These are phyloP conservation scores for Colletotrichum neosansevieriae DNA, from an alignment of 2,329 filamentous ascomycete genomes.

Conservation along the genomic window DNA sequence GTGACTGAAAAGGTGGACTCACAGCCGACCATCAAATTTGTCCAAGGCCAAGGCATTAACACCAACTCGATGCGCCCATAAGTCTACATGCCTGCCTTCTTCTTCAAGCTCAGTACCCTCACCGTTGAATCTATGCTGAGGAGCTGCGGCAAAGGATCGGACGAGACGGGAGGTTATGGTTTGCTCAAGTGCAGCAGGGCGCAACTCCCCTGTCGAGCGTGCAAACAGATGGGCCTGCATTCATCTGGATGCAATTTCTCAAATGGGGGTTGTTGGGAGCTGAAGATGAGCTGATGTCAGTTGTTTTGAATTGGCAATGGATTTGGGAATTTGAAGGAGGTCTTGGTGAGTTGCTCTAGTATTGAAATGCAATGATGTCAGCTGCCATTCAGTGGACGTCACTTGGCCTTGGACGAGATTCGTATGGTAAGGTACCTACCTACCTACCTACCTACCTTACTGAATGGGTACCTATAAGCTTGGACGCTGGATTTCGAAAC, in stretches of 20 bases:
- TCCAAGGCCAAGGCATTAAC: constrained; percentile 86
- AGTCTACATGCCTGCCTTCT: constrained; percentile 36
- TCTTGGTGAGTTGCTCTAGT: not conserved
- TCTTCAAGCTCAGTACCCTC: constrained; percentile 43
- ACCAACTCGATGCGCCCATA: constrained; percentile 80
- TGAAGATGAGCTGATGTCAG: not conserved
- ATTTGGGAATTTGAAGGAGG: not conserved
- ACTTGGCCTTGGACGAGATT: too few relatives aligned
- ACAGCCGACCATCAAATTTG: constrained; percentile 83
- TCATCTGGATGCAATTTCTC: constrained; percentile 47
- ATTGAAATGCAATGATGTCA: constrained; percentile 19
- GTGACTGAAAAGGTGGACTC: constrained; percentile 44
- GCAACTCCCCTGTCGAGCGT: constrained; percentile 77
- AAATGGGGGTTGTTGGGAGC: not conserved
- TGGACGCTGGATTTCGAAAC: not conserved
- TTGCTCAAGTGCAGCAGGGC: constrained; percentile 72
- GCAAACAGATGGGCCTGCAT: constrained; percentile 84
- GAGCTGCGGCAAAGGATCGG: constrained; percentile 75
- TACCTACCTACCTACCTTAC: too few relatives aligned
- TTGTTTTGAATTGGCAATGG: not conserved
- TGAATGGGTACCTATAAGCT: not conserved
- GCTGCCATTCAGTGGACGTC: not conserved
- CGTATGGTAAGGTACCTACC: too few relatives aligned
- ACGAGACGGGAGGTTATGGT: constrained; percentile 75
- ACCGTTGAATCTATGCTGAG: constrained; percentile 78